A percentile compares a stretch with the other conserved stretches of the same genome.
These are phyloP conservation scores for Bryoerythrophyllum caledonicum DNA, from an alignment of 225 moss, liverwort and hornwort genomes.

Conservation along the genomic window DNA sequence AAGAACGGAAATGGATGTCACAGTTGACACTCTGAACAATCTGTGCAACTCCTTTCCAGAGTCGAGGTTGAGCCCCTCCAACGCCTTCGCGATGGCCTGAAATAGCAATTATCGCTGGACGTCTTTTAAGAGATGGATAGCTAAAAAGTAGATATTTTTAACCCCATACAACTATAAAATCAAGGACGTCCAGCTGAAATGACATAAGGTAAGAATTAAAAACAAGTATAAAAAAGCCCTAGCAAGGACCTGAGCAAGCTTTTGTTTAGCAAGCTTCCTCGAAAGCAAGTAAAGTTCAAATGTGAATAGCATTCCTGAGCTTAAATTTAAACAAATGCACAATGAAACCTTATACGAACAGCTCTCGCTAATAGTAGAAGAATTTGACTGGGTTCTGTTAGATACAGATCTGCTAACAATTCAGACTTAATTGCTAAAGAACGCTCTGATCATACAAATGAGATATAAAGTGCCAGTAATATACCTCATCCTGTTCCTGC, in stretches of 20 bases:
- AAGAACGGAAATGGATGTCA: constrained; percentile 70
- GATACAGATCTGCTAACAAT: neutral
- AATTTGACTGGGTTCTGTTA: neutral
- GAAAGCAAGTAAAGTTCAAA: neutral
- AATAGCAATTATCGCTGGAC: constrained; percentile 6
- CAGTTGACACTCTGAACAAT: constrained; percentile 70
- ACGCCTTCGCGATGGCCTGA: constrained; percentile 77
- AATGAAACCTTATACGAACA: neutral
- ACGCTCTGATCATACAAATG: neutral
- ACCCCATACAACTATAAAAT: neutral
- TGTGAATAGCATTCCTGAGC: neutral
- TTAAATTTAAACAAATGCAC: neutral
- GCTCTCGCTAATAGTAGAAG: neutral
- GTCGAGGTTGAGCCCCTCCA: constrained; percentile 82
- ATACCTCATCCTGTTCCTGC: constrained; percentile 94
- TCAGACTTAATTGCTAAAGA: neutral
- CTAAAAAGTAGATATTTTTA: neutral
- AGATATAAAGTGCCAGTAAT: neutral
- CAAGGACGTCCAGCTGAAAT: neutral
- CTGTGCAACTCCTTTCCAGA: constrained; percentile 85
- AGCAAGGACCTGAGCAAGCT: neutral
- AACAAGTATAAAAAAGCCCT: neutral
- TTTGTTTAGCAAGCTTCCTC: neutral
- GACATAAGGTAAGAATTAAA: neutral
- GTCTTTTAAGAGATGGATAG: neutral